Evolutionary conservation across 2,329 filamentous ascomycete genomes (phyloP), one percentile per base, ranked within the genome.

Genomic region (Botrytis sinoallii): DNA sequence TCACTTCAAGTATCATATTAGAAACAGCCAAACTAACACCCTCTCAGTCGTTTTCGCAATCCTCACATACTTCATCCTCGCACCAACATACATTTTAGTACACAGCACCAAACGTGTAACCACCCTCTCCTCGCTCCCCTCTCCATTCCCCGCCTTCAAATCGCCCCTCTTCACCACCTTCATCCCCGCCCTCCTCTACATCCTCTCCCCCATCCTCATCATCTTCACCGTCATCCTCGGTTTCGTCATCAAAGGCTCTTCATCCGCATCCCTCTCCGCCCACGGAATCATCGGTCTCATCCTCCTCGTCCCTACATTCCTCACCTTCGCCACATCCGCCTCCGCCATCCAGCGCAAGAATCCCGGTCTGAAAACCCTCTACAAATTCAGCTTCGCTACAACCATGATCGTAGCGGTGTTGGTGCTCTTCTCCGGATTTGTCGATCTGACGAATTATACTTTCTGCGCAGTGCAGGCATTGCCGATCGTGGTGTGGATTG

Each of bases 1-100:
- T 0, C 48, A 55, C 12, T 25, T 1, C 3, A n/a, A n/a, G 12
- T n/a, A n/a, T 1, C 3, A n/a, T 7, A 1, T n/a, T 2, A 16
- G 48, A 55, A 55, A n/a, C 25, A 55, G 25, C n/a, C 48, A 3
- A 55, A n/a, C 48, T 55, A 55, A 55, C 25, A n/a, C 2, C 5
- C 25, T n/a, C 48, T 55, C 48, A 55, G 48, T 55, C 6, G 2
- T 55, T 55, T 55, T 55, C 48, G 48, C 48, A n/a, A 55, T 55
- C 25, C 25, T 55, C 14, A 55, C 48, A 25, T 55, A 55, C 48
- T 55, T 55, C 25, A 55, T 55, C 48, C 48, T 55, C 48, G 48
- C 48, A 2, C 48, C 48, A 55, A n/a, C 48, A 14, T 55, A 55
- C 12, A 55, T 55, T 16, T 14, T 55, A 14, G 6, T 55, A n/a